Evolutionary conservation across 2,329 filamentous ascomycete species (phyloP).

Genomic region (Ophiocordyceps robertsii): DNA sequence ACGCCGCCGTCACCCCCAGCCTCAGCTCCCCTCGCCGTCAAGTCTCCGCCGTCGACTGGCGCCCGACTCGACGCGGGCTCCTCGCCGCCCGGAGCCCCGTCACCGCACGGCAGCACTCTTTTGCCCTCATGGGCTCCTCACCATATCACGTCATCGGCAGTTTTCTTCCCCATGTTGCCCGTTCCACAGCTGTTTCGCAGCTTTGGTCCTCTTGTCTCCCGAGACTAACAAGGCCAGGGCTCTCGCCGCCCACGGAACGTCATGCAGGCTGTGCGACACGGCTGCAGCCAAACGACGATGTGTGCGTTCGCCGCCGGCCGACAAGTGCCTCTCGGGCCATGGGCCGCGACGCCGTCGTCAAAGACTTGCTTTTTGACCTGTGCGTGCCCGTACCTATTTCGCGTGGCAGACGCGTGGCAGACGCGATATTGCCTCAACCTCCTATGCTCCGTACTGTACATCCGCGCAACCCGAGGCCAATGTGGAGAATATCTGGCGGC

Average conservation of each 20-base stretch:
- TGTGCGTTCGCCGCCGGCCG: background rate
- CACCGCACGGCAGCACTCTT: background rate
- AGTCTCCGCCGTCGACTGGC: background rate
- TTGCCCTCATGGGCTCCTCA: too few species aligned
- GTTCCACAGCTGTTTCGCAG: background rate
- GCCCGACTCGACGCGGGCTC: background rate
- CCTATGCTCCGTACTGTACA: too few species aligned
- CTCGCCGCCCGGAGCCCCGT: background rate
- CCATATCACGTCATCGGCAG: too few species aligned
- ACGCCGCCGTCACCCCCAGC: background rate
- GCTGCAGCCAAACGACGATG: background rate
- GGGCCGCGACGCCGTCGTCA: background rate
- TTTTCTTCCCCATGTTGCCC: too few species aligned
- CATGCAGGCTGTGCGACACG: background rate
- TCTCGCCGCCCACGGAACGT: background rate
- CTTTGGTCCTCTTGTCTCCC: background rate
- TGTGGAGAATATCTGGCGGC: too few species aligned
- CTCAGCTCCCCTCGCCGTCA: too few species aligned
- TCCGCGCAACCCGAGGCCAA: too few species aligned
- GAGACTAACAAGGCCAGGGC: background rate
- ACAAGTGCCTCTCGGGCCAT: background rate
- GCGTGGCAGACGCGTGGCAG: too few species aligned
- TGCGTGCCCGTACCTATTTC: too few species aligned
- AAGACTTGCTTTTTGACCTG: too few species aligned
- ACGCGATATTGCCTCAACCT: too few species aligned